Evolutionary conservation across 106 monocot species (phyloP).

Genomic region (Allium sativum): DNA sequence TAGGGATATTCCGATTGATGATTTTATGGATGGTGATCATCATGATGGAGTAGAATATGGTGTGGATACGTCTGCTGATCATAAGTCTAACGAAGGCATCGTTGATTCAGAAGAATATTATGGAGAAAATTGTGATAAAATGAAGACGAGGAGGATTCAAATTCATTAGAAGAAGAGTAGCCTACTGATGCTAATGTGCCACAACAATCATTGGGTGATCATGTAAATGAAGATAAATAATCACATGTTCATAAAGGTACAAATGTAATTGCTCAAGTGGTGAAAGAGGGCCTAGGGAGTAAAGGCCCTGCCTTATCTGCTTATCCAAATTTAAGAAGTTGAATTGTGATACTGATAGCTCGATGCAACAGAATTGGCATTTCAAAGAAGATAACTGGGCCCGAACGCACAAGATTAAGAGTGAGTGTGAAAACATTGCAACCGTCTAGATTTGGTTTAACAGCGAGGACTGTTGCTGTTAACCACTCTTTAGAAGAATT

Average conservation of each 20-base stretch:
- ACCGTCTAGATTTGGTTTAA: conserved; percentile 74
- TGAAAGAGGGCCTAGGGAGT: conserved; percentile 88
- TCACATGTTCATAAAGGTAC: conserved; percentile 71
- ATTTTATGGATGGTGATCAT: conserved; percentile 32
- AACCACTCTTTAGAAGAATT: conserved; percentile 85
- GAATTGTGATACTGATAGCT: conserved; percentile 56
- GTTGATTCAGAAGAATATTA: conserved; percentile 31
- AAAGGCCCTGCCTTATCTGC: conserved; percentile 84
- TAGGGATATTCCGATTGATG: conserved; percentile 34
- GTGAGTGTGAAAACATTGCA: conserved; percentile 70
- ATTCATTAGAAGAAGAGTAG: conserved; percentile 22
- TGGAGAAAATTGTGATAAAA: conserved; percentile 32
- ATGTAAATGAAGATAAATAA: conserved; percentile 48
- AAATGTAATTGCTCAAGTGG: conserved; percentile 88
- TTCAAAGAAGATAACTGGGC: conserved; percentile 78
- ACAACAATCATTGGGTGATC: conserved; percentile 17
- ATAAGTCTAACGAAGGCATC: conserved; percentile 8
- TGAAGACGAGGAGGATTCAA: conserved; percentile 44
- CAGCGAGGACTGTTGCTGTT: conserved; percentile 77
- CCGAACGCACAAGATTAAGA: conserved; percentile 67
- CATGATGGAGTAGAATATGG: conserved; percentile 43
- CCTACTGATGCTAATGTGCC: conserved; percentile 13
- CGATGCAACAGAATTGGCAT: conserved; percentile 77
- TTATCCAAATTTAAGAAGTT: conserved; percentile 78
- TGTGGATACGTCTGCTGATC: conserved; percentile 23